phyloP scores from a whole-genome alignment of 345 rosid species.

The Aegle marmelos region DNA sequence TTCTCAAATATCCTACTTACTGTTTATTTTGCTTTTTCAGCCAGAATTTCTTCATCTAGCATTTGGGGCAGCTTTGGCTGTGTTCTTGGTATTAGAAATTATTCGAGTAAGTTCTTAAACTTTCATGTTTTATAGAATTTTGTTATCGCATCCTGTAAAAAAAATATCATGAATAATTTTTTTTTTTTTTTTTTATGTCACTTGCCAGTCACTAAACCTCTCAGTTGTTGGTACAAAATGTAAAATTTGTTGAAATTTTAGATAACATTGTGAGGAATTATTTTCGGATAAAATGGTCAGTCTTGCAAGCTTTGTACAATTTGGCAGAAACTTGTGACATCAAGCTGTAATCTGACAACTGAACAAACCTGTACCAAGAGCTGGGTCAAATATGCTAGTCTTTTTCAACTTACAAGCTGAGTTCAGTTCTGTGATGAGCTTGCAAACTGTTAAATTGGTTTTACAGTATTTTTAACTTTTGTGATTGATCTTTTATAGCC shows the following conservation, averaged over 20 bases:
- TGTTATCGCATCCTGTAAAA: background rate
- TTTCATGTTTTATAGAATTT: background rate
- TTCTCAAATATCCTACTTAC: conserved; percentile 11
- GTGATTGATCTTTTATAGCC: conserved; percentile 11
- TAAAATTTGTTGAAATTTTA: background rate
- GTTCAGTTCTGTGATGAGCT: conserved; percentile 3
- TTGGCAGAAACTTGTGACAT: background rate
- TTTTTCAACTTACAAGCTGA: background rate
- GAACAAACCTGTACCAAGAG: background rate
- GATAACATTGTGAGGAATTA: background rate
- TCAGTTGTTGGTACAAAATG: background rate
- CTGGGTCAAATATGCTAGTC: background rate
- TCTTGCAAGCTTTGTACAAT: background rate
- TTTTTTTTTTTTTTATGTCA: background rate
- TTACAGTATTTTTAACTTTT: background rate
- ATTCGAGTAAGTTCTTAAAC: conserved; percentile 65
- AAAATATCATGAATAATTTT: background rate
- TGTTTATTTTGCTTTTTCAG: conserved; percentile 40
- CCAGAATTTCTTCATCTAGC: conserved; percentile 94
- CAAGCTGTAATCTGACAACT: background rate
- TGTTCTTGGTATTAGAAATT: conserved; percentile 75
- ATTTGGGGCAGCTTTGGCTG: conserved; percentile 90
- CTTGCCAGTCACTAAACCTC: background rate
- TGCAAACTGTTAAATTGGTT: background rate
- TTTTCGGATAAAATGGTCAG: background rate